Evolutionary conservation across 495 filamentous ascomycete genomes (phyloP).

Genomic region (Neurospora africana): DNA sequence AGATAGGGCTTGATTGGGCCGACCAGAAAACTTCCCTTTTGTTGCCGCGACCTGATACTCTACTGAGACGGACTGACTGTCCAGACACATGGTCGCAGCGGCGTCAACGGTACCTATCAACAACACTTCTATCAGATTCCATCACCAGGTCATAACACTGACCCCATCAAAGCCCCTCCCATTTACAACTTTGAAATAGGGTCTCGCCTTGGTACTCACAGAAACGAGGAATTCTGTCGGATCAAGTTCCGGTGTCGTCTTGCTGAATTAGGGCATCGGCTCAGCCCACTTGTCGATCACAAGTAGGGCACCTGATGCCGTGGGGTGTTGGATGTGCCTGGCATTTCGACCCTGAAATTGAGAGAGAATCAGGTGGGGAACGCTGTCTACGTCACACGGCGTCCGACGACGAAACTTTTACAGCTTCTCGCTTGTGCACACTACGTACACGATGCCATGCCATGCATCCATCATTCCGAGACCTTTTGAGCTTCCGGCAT

Average conservation of each 20-base stretch:
- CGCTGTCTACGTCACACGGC: neutral
- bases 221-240: neutral
- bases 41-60: neutral
- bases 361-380: neutral
- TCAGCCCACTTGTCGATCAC: neutral
- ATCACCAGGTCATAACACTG: neutral
- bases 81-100: neutral
- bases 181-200: neutral
- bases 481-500: neutral
- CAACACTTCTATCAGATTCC: neutral
- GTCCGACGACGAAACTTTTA: neutral
- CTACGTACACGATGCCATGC: neutral
- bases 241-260: neutral
- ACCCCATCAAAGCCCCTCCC: neutral
- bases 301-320: neutral
- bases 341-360: neutral
- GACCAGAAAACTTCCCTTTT: neutral
- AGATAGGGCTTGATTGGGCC: neutral
- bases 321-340: neutral
- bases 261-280: neutral
- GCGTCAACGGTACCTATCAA: neutral
- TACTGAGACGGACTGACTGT: neutral
- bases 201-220: neutral
- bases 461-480: neutral
- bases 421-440: neutral